Base-by-base conservation (phyloP, 2,329 filamentous ascomycete genomes). In the Samsoniella hepiali region DNA sequence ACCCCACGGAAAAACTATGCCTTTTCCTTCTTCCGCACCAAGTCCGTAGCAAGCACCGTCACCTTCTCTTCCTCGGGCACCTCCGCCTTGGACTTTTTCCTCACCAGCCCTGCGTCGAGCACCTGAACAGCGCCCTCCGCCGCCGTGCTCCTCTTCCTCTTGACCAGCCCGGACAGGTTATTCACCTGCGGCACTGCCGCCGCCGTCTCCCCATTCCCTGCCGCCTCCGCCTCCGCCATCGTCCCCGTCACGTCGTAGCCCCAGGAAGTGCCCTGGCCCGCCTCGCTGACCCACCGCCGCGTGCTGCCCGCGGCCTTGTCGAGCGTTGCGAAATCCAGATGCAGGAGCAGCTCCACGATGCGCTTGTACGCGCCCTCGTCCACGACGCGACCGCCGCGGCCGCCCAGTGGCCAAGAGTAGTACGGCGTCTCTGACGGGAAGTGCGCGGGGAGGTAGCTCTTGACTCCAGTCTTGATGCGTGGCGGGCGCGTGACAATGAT, bases 281-380 rank as follows among this genome's bases (percentile, higher is more conserved):
- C 85, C 70, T 94, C 90, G 15, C 81, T 81, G 50, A 87, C 80
- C 90, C 91, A 95, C 60, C 89, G 84, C 58, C 75, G 77, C 2
- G 90, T 91, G 69, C 89, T 91, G 38, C 80, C 79, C 1, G 77
- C 78, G 0, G 89, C 87, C 55, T 88, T 83, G 11, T 84, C 83
- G 3, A 87, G 74, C 9, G 83, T 88, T 1, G 85, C 81, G 73
- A 95, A 95, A 72, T 93, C 90, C 0, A 93, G 83, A 64, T 89
- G 85, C 5, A 93, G 81, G 0, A 95, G 79, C 10, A 91, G 76
- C 68, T 92, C 90, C 27, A 86, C 81, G 9, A 87, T 84, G 11
- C 89, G 84, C 66, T 87, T 86, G 75, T 92, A 93, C 56, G 83
- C 81, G 32, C 79, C 77, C 29, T 89, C 85, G 13, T 84, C 81